Percentiles rank a stretch among this genome's conserved stretches.
Evolutionary conservation across 257 asterid species (phyloP).

Genomic region (Gentiana macrophylla): DNA sequence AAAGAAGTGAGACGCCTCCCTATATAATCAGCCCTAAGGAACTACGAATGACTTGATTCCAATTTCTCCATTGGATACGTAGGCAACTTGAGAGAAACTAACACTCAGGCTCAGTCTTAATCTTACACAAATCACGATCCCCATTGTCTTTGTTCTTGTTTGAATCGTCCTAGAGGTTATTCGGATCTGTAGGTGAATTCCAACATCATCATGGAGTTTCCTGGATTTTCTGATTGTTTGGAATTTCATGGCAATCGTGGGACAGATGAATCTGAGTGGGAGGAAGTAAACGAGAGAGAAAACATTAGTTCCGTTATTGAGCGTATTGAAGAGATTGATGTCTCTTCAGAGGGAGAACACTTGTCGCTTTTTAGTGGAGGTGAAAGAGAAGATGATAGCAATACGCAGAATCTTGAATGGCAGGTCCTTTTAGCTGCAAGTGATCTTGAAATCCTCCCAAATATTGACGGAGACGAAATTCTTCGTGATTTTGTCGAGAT

Average conservation of each 20-base stretch:
- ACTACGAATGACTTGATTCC: too few relatives aligned
- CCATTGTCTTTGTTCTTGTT: too few relatives aligned
- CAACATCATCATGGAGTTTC: too few relatives aligned
- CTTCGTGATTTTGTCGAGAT: constrained; percentile 69
- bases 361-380: constrained; percentile 28
- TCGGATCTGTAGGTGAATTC: too few relatives aligned
- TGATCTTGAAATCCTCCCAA: constrained; percentile 44
- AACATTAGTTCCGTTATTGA: constrained; percentile 48
- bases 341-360: constrained; percentile 38
- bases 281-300: constrained; percentile 73
- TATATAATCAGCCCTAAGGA: too few relatives aligned
- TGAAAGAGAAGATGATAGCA: constrained; percentile 30
- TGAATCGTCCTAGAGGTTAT: too few relatives aligned
- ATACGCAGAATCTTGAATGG: constrained; percentile 50
- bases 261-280: constrained; percentile 74
- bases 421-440: constrained; percentile 69
- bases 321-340: constrained; percentile 64
- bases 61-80: too few relatives aligned
- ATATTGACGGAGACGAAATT: constrained; percentile 42
- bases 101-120: too few relatives aligned
- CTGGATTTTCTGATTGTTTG: constrained; percentile 16
- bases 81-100: too few relatives aligned
- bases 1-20: too few relatives aligned
- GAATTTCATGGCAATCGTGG: constrained; percentile 30
- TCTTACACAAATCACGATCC: too few relatives aligned